A percentile compares a stretch with the other conserved stretches of the same genome.
Evolutionary conservation across 2,329 filamentous ascomycete genomes (phyloP).

Genomic region (Eutypella sp.): DNA sequence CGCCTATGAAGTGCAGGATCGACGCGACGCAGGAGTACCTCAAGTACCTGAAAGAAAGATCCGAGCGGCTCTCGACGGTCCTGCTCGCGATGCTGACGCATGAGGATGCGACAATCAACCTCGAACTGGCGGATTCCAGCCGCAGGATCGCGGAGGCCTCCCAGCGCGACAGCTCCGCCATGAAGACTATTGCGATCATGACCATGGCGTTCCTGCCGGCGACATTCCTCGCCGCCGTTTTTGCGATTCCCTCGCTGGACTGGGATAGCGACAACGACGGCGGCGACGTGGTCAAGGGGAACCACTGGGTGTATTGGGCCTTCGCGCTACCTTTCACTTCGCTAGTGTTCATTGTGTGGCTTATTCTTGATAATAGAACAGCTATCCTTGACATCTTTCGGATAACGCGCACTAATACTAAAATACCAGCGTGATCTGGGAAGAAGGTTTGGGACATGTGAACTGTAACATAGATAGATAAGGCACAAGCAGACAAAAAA

Average conservation of each 20-base stretch:
- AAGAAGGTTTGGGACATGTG: too few species aligned
- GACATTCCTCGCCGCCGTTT: slow-evolving; percentile 22
- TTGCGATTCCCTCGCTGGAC: slow-evolving; percentile 18
- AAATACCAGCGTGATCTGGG: too few species aligned
- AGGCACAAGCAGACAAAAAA: too few species aligned
- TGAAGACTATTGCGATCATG: slow-evolving; percentile 21
- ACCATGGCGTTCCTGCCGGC: slow-evolving; percentile 22
- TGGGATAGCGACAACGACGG: slow-evolving; percentile 7
- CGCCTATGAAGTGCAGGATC: slow-evolving; percentile 15
- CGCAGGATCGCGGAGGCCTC: slow-evolving; percentile 15
- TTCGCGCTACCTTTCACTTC: slow-evolving; percentile 39
- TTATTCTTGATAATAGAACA: neutral
- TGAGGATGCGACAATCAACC: slow-evolving; percentile 17
- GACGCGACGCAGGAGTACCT: slow-evolving; percentile 18
- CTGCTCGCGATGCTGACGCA: slow-evolving; percentile 12
- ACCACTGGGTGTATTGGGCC: slow-evolving; percentile 40
- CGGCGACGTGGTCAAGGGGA: slow-evolving; percentile 4
- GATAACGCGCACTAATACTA: too few species aligned
- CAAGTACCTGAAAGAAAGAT: slow-evolving; percentile 18
- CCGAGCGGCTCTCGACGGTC: slow-evolving; percentile 19
- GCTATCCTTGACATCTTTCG: too few species aligned
- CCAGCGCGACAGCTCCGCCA: slow-evolving; percentile 15
- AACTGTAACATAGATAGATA: too few species aligned
- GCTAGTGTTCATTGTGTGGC: slow-evolving; percentile 14
- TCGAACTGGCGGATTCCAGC: slow-evolving; percentile 14